phyloP scores from a whole-genome alignment of 148 eudicot species.

The Rhododendron mucronatum region DNA sequence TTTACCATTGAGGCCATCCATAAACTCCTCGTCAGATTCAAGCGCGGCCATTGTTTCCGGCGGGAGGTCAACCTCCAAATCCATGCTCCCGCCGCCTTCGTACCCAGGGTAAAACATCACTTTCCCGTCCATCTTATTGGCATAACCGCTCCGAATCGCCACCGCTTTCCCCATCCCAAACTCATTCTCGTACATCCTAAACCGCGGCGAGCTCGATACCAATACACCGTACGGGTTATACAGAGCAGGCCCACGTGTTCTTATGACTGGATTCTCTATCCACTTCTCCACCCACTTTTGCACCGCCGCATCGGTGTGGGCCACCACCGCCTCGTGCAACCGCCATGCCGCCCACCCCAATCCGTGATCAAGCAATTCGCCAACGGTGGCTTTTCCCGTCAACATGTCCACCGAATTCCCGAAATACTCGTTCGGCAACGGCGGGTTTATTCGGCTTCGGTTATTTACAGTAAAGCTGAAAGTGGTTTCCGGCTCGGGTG shows the following conservation, averaged over 20 bases:
- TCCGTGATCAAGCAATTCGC: background rate
- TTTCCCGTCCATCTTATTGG: slow-evolving; percentile 26
- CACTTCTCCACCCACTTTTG: slow-evolving; percentile 7
- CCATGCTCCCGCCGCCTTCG: slow-evolving; percentile 23
- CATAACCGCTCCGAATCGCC: slow-evolving; percentile 22
- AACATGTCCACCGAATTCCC: slow-evolving; percentile 3
- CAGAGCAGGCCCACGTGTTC: background rate
- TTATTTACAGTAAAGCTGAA: slow-evolving; percentile 5
- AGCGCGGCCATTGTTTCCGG: slow-evolving; percentile 13
- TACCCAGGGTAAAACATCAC: slow-evolving; percentile 16
- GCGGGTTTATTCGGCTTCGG: slow-evolving; percentile 17
- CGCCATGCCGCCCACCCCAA: background rate
- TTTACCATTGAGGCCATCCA: background rate
- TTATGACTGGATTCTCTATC: slow-evolving; percentile 6
- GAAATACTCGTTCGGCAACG: slow-evolving; percentile 17
- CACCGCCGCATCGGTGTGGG: background rate
- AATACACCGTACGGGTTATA: slow-evolving; percentile 14
- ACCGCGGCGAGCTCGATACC: slow-evolving; percentile 25
- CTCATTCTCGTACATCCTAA: slow-evolving; percentile 20
- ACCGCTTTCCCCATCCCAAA: slow-evolving; percentile 26
- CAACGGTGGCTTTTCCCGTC: background rate
- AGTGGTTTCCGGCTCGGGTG: background rate
- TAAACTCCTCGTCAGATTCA: slow-evolving; percentile 17
- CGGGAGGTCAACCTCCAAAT: slow-evolving; percentile 20
- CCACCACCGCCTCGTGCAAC: background rate